Conservation (phyloP, 805 yeast genomes). For the Diddensiella transvaalensis region DNA sequence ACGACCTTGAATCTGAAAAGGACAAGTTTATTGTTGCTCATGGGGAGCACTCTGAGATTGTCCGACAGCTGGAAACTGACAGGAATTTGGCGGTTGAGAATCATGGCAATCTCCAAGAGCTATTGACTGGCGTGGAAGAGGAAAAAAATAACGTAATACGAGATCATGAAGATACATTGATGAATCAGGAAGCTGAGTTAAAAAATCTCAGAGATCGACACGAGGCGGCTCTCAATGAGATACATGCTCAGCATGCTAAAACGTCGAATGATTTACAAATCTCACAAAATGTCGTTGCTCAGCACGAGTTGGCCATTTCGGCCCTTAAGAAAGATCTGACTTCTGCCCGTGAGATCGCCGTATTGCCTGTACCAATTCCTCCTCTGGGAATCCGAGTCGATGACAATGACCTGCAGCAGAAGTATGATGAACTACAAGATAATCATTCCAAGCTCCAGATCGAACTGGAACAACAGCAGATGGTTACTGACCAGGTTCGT, state of each 20-base stretch:
- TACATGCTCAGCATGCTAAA: conserved; percentile 9
- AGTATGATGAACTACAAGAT: conserved; percentile 21
- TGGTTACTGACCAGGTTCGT: conserved; percentile 36
- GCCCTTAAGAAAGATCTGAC: background rate
- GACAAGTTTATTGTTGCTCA: background rate
- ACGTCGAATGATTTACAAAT: conserved; percentile 7
- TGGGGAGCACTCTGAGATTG: background rate
- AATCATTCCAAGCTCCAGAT: conserved; percentile 24
- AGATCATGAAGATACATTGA: conserved; percentile 41
- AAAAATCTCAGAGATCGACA: conserved; percentile 32
- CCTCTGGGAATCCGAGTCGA: conserved; percentile 6
- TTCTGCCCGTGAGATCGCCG: background rate
- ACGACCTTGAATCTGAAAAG: conserved; percentile 8
- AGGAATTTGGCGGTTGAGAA: conserved; percentile 3
- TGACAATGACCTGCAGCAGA: conserved; percentile 12
- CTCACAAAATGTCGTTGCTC: conserved; percentile 9
- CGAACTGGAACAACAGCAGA: conserved; percentile 25
- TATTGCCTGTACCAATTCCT: conserved; percentile 2
- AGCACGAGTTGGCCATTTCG: conserved; percentile 6
- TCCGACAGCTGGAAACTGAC: conserved; percentile 1
- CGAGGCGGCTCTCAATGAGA: conserved; percentile 10
- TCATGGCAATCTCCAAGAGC: background rate
- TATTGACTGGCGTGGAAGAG: background rate
- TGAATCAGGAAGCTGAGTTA: conserved; percentile 40
- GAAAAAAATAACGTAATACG: conserved; percentile 14